These are phyloP conservation scores for Penicillium sp. DNA, from an alignment of 2,329 filamentous ascomycete species.

Conservation along the genomic window DNA sequence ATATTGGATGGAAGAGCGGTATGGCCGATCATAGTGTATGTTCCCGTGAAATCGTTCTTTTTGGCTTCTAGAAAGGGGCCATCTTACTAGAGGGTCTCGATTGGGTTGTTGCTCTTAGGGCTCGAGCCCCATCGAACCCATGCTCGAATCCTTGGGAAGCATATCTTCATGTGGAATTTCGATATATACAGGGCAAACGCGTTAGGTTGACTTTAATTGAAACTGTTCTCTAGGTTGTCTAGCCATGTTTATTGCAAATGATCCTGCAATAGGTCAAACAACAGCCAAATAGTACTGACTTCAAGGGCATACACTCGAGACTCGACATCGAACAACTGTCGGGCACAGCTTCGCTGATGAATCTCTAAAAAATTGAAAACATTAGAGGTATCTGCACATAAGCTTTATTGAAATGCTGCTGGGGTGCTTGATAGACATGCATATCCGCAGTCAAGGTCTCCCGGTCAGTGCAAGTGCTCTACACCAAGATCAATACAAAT, in stretches of 20 bases:
- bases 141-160: neutral
- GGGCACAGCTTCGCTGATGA: neutral
- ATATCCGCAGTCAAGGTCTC: neutral
- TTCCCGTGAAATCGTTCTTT: constrained; percentile 1
- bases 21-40: constrained; percentile 12
- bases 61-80: constrained; percentile 16
- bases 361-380: neutral
- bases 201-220: neutral
- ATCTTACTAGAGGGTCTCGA: constrained; percentile 13
- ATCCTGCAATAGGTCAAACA: neutral
- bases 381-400: neutral
- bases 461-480: neutral
- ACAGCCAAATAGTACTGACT: neutral
- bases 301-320: neutral
- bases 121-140: constrained; percentile 7
- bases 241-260: neutral
- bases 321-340: neutral
- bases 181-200: neutral
- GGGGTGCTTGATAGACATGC: neutral
- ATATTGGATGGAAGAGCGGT: constrained; percentile 21
- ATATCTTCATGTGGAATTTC: neutral
- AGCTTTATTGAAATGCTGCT: neutral
- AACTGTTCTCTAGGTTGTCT: neutral
- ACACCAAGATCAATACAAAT: neutral
- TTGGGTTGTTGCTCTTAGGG: constrained; percentile 15